phyloP scores from a whole-genome alignment of 495 filamentous ascomycete genomes.

The Hypomontagnella monticulosa region DNA sequence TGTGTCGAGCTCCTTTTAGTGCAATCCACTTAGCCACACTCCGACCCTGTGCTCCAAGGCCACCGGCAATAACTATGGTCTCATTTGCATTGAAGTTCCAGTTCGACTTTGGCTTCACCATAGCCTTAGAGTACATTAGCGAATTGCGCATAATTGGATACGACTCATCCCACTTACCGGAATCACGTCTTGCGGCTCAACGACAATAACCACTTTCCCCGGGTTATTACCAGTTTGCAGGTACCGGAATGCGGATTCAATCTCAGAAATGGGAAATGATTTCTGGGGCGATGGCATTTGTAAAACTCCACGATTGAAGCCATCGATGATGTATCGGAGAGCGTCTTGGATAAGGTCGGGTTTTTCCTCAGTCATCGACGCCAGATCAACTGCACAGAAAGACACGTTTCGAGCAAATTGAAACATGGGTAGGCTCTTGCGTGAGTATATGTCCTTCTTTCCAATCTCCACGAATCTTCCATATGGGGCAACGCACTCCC shows the following conservation, averaged over 20 bases:
- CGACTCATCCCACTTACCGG: too few species aligned
- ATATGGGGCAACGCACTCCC: slow-evolving; percentile 58
- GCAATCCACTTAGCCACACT: slow-evolving; percentile 25
- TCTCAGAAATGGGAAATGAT: slow-evolving; percentile 7
- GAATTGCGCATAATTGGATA: too few species aligned
- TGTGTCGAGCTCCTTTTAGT: slow-evolving; percentile 20
- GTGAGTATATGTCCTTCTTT: slow-evolving; percentile 45
- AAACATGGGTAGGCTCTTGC: slow-evolving; percentile 44
- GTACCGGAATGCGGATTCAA: slow-evolving; percentile 8
- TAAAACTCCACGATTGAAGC: slow-evolving; percentile 7
- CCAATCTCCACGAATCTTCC: slow-evolving; percentile 62
- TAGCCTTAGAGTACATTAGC: too few species aligned
- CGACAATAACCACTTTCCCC: slow-evolving; percentile 18
- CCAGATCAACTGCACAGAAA: slow-evolving; percentile 52
- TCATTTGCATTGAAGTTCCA: too few species aligned
- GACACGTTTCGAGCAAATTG: slow-evolving; percentile 53
- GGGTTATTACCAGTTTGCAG: slow-evolving; percentile 26
- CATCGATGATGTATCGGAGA: not conserved
- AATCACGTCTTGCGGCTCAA: not conserved
- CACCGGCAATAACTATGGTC: slow-evolving; percentile 54
- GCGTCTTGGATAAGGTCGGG: not conserved
- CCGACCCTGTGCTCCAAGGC: slow-evolving; percentile 39
- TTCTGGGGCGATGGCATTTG: slow-evolving; percentile 16
- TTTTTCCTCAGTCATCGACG: slow-evolving; percentile 15
- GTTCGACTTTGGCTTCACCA: too few species aligned